Conservation (phyloP, 2,329 filamentous ascomycete species). For the Cordyceps farinosa region DNA sequence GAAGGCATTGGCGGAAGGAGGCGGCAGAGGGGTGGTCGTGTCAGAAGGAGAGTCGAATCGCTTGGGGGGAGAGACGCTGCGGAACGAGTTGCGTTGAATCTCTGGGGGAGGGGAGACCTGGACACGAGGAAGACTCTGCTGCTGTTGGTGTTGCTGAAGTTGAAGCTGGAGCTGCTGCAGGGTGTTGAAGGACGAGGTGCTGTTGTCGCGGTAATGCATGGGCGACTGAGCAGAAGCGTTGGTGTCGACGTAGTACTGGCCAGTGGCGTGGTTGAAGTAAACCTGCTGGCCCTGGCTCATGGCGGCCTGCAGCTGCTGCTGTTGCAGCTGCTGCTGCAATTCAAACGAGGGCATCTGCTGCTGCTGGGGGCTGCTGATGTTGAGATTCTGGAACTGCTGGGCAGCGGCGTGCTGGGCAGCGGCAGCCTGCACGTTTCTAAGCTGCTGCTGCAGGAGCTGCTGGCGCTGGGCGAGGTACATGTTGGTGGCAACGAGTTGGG, state of each 20-base stretch:
- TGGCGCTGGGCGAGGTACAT: conserved; percentile 91
- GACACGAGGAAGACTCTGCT: conserved; percentile 61
- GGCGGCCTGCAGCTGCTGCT: conserved; percentile 36
- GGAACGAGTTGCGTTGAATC: conserved; percentile 46
- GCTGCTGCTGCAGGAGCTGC: conserved; percentile 89
- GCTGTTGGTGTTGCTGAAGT: conserved; percentile 4
- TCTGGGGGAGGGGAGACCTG: conserved; percentile 79
- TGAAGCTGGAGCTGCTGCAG: conserved; percentile 24
- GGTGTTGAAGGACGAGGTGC: conserved; percentile 34
- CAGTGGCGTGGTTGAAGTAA: conserved; percentile 81
- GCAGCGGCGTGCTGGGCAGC: conserved; percentile 37
- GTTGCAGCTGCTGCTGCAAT: conserved; percentile 37
- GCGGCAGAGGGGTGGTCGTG: conserved; percentile 65
- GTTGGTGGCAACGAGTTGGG: conserved; percentile 87
- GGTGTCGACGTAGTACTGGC: conserved; percentile 79
- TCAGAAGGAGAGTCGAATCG: conserved; percentile 67
- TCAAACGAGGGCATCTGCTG: conserved; percentile 31
- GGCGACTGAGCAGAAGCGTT: conserved; percentile 43
- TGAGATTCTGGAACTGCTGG: conserved; percentile 77
- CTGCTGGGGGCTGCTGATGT: conserved; percentile 52
- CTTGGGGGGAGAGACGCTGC: conserved; percentile 65
- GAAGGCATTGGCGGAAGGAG: conserved; percentile 86
- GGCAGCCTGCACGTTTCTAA: conserved; percentile 76
- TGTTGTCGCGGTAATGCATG: conserved; percentile 42
- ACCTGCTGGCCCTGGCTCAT: conserved; percentile 63